Conservation (phyloP, 176 grass and related monocot species). For the Rhynchospora tenuis region DNA sequence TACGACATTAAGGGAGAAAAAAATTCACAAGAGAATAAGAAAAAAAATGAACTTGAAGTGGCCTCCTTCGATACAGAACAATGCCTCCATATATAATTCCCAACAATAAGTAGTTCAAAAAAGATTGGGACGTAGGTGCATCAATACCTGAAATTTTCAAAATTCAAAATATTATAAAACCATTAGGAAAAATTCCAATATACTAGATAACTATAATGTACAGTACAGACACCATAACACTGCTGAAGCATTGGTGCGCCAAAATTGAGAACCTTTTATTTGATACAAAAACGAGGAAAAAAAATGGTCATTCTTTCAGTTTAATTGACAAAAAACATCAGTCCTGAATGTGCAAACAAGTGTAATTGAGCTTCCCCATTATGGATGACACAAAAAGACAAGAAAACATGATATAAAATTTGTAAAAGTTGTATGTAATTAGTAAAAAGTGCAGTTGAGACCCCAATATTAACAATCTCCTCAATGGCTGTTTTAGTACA, state of each 20-base stretch:
- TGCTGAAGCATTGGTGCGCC: neutral
- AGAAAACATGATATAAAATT: neutral
- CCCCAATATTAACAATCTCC: neutral
- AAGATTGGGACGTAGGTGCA: slow-evolving; percentile 59
- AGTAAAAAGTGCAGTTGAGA: neutral
- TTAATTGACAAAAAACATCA: neutral
- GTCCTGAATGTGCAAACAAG: neutral
- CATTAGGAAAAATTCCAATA: neutral
- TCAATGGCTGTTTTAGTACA: neutral
- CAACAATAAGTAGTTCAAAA: slow-evolving; percentile 58
- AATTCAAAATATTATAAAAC: neutral
- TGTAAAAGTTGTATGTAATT: neutral
- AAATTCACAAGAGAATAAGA: neutral
- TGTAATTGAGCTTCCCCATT: neutral
- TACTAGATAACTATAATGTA: neutral
- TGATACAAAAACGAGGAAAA: no score
- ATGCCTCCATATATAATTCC: slow-evolving; percentile 41
- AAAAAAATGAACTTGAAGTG: slow-evolving; percentile 43
- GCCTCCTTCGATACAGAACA: slow-evolving; percentile 31
- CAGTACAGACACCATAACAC: neutral
- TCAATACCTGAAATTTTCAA: slow-evolving; percentile 36
- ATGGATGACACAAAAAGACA: neutral
- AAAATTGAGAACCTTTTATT: neutral
- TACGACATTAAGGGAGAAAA: neutral
- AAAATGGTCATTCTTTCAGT: neutral